Conservation (phyloP, 1,284 basidiomycete species). For the Porodaedalea pini region DNA sequence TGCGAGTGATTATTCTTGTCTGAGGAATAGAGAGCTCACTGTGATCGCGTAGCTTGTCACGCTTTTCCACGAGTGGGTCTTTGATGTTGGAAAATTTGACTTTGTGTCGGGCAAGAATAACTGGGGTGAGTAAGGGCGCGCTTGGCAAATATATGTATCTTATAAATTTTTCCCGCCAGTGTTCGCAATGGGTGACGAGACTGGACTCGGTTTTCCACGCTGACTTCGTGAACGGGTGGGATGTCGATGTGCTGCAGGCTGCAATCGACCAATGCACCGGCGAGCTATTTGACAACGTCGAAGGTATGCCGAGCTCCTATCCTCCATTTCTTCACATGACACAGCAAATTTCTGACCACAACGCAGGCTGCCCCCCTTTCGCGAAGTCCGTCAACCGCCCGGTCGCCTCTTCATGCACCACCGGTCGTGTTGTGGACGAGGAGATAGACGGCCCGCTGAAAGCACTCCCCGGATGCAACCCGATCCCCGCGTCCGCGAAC, state of each 20-base stretch:
- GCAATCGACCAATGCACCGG: slow-evolving; percentile 30
- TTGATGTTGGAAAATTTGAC: slow-evolving; percentile 15
- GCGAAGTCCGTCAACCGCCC: neutral
- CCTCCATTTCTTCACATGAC: slow-evolving; percentile 14
- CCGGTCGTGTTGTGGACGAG: slow-evolving; percentile 26
- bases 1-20: neutral
- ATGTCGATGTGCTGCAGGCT: slow-evolving; percentile 28
- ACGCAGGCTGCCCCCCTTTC: slow-evolving; percentile 10
- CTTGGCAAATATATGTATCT: too few relatives aligned
- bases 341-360: neutral
- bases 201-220: slow-evolving; percentile 32
- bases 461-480: slow-evolving; percentile 44
- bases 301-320: slow-evolving; percentile 24
- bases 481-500: slow-evolving; percentile 35
- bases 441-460: slow-evolving; percentile 25
- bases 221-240: slow-evolving; percentile 35
- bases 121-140: slow-evolving; percentile 5
- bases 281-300: slow-evolving; percentile 24
- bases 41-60: neutral
- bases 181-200: slow-evolving; percentile 31
- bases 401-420: slow-evolving; percentile 25
- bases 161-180: slow-evolving; percentile 18
- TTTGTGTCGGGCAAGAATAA: slow-evolving; percentile 16
- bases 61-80: slow-evolving; percentile 19
- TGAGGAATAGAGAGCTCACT: neutral